Conservation (phyloP, 2,329 filamentous ascomycete species). For the Leptographium galeiforme region DNA sequence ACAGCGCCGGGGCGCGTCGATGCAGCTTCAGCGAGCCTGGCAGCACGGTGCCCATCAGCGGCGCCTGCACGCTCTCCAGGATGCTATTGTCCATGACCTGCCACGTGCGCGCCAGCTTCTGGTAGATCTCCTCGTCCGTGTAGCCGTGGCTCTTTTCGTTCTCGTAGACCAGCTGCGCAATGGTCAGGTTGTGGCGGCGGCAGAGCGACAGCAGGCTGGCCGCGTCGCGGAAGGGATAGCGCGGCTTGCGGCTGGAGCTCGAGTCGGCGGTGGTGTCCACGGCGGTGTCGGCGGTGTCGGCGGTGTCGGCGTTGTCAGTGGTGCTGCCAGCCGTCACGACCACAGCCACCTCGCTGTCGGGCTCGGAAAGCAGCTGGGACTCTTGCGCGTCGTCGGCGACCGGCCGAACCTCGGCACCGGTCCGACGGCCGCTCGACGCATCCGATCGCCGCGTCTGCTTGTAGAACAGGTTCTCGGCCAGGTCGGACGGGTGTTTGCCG, state of each 20-base stretch:
- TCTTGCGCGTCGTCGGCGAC: constrained; percentile 1
- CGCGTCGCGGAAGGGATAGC: constrained; percentile 33
- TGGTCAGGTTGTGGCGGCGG: constrained; percentile 35
- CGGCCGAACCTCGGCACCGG: constrained; percentile 28
- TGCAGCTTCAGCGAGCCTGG: constrained; percentile 34
- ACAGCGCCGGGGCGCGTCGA: constrained; percentile 31
- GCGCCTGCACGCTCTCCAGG: constrained; percentile 32
- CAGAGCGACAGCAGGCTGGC: constrained; percentile 31
- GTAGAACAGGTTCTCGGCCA: constrained; percentile 38
- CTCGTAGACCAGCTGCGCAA: constrained; percentile 37
- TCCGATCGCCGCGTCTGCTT: constrained; percentile 34
- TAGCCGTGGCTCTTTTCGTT: constrained; percentile 38
- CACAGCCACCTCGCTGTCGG: constrained; percentile 2
- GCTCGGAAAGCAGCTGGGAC: no score
- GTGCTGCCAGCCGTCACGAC: constrained; percentile 7
- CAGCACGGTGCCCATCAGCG: constrained; percentile 23
- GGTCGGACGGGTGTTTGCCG: constrained; percentile 27
- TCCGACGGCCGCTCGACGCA: constrained; percentile 30
- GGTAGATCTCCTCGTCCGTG: constrained; percentile 32
- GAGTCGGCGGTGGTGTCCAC: background rate
- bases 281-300: background rate
- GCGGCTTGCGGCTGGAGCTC: constrained; percentile 20
- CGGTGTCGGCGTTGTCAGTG: background rate
- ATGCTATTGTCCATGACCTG: constrained; percentile 39
- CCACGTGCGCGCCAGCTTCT: constrained; percentile 35